Evolutionary conservation across 495 filamentous ascomycete species (phyloP), one percentile per base, ranked within the genome.

Genomic region (Neurospora sp.): DNA sequence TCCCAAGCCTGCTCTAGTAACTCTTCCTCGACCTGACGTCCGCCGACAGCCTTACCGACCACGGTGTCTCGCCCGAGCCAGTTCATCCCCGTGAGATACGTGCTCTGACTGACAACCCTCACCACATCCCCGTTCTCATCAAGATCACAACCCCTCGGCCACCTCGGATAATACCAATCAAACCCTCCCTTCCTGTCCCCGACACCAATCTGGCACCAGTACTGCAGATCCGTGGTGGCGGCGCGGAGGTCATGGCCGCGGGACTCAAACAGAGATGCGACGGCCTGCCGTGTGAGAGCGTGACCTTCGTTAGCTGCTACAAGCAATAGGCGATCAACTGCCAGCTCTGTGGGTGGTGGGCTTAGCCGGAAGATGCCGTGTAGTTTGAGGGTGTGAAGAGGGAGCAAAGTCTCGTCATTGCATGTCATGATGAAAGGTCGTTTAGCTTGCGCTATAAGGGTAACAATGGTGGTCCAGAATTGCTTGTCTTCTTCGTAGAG

Each of bases 121-220:
- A 94, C 84, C 12, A 81, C 85, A 59, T 91, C 83, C 3, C 90
- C 90, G 68, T 90, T 78, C 20, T 86, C 82, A 75, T 94, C 90
- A 4, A 91, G 76, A 77, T 94, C 92, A 5, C 83, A 78, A 0
- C 91, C 90, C 31, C 83, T 87, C 18, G 93, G 91, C 89, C 89
- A 94, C 46, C 89, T 86, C 70, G 86, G 90, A 81, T 88, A 92
- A 72, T 96, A 91, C 96, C 96, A 99, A 70, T 96, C 93, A 35
- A 97, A 85, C 3, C 95, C 94, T 2, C 92, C 91, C 78, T 92
- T 92, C 16, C 88, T 85, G 76, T 96, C 95, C n/a, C 96, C 96
- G 37, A 98, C 88, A 1, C 89, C 94, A 81, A 98, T 94, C 81
- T 98, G 96, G 77, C 96, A 98, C 94, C 94, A 98, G 80, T 96